These are phyloP conservation scores for Neopestalotiopsis sp. DNA, from an alignment of 2,329 filamentous ascomycete species.

Conservation along the genomic window DNA sequence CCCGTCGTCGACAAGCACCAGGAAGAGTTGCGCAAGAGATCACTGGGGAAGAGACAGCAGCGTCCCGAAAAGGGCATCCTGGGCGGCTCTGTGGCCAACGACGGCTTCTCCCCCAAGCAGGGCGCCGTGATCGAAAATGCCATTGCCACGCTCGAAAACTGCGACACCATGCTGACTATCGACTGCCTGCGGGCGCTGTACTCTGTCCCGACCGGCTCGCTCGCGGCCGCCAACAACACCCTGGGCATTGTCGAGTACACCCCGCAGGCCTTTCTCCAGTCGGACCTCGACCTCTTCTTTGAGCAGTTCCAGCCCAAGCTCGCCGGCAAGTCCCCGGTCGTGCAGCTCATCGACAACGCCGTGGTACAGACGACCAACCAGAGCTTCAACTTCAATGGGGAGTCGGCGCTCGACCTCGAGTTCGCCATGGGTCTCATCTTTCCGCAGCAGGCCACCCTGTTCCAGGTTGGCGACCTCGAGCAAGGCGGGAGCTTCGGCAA, in stretches of 20 bases:
- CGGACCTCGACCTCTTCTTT: slow-evolving; percentile 55
- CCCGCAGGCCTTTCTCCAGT: slow-evolving; percentile 56
- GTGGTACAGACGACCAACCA: slow-evolving; percentile 39
- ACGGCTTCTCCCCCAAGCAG: slow-evolving; percentile 35
- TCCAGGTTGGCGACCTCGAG: slow-evolving; percentile 44
- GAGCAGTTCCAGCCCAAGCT: slow-evolving; percentile 46
- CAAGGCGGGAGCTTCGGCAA: slow-evolving; percentile 47
- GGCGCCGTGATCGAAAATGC: slow-evolving; percentile 35
- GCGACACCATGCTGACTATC: slow-evolving; percentile 61
- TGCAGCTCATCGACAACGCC: slow-evolving; percentile 39
- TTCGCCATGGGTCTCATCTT: slow-evolving; percentile 58
- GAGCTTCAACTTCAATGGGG: slow-evolving; percentile 48
- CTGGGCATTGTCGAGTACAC: slow-evolving; percentile 61
- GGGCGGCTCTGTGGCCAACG: slow-evolving; percentile 29
- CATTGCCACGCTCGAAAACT: slow-evolving; percentile 41
- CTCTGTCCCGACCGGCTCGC: slow-evolving; percentile 42
- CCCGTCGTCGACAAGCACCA: slow-evolving; percentile 28
- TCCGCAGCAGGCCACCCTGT: slow-evolving; percentile 55
- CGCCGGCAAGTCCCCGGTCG: slow-evolving; percentile 43
- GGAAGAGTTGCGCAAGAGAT: slow-evolving; percentile 31
- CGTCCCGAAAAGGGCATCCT: slow-evolving; percentile 31
- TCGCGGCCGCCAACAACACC: slow-evolving; percentile 45
- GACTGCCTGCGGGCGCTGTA: slow-evolving; percentile 58
- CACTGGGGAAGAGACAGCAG: slow-evolving; percentile 25
- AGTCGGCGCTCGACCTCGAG: slow-evolving; percentile 60